phyloP scores from a whole-genome alignment of 805 yeast genomes.

The Myxozyma geophila region DNA sequence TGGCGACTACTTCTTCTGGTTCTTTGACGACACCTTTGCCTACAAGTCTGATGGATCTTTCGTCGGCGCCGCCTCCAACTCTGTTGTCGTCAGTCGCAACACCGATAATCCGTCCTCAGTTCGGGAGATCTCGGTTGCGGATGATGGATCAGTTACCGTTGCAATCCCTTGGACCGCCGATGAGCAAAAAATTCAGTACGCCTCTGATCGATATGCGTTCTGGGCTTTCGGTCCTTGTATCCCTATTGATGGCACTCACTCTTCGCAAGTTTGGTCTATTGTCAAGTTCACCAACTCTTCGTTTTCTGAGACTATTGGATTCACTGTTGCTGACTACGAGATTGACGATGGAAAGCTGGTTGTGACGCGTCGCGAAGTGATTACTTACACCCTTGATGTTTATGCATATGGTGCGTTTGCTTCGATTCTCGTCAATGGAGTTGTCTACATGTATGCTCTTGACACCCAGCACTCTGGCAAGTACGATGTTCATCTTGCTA shows the following conservation, averaged over 20 bases:
- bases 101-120: constrained; percentile 10
- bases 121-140: constrained; percentile 20
- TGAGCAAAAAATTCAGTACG: constrained; percentile 20
- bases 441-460: constrained; percentile 30
- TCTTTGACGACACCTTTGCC: constrained; percentile 32
- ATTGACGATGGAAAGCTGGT: constrained; percentile 7
- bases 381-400: background rate
- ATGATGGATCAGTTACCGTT: constrained; percentile 20
- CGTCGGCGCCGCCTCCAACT: constrained; percentile 32
- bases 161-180: constrained; percentile 30
- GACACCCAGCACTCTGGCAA: constrained; percentile 18
- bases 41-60: constrained; percentile 20
- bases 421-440: constrained; percentile 21
- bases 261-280: constrained; percentile 29
- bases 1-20: constrained; percentile 31
- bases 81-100: constrained; percentile 17
- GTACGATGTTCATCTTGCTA: constrained; percentile 31
- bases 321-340: constrained; percentile 21
- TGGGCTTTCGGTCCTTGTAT: constrained; percentile 30
- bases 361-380: constrained; percentile 14
- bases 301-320: constrained; percentile 9
- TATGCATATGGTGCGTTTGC: constrained; percentile 32
- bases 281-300: constrained; percentile 18
- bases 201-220: constrained; percentile 24
- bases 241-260: constrained; percentile 16